A percentile compares a stretch with the other conserved stretches of the same genome.
Conservation (phyloP, 805 yeast genomes). For the Lachancea lanzarotensis region DNA sequence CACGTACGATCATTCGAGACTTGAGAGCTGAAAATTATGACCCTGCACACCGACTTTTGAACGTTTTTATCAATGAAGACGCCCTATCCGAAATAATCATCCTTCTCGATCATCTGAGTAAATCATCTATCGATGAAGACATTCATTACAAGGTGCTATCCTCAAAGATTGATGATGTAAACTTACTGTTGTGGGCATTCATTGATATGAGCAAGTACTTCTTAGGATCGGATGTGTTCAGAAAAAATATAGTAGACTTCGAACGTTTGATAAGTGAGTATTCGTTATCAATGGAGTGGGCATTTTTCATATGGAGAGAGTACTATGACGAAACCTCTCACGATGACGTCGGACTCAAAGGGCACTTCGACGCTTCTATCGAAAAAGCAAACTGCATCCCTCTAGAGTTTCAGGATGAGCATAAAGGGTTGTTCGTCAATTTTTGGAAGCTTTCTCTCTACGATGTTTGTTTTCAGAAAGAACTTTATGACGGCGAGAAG, state of each 20-base stretch:
- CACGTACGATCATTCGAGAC: constrained; percentile 48
- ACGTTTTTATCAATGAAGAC: constrained; percentile 38
- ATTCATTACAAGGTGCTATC: constrained; percentile 67
- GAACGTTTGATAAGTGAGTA: constrained; percentile 37
- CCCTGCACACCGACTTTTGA: constrained; percentile 47
- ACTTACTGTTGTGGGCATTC: constrained; percentile 58
- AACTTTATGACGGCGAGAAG: constrained; percentile 44
- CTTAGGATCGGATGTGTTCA: constrained; percentile 31
- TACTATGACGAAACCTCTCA: constrained; percentile 29
- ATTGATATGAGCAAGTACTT: constrained; percentile 52
- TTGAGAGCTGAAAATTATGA: constrained; percentile 41
- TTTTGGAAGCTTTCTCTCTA: constrained; percentile 74
- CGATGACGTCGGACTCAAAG: constrained; percentile 10
- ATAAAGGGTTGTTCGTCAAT: constrained; percentile 42
- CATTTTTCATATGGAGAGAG: constrained; percentile 71
- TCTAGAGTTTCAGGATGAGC: constrained; percentile 27
- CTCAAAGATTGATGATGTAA: constrained; percentile 64
- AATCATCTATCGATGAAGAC: constrained; percentile 34
- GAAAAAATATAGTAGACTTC: constrained; percentile 36
- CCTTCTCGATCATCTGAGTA: constrained; percentile 45
- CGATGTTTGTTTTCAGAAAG: constrained; percentile 54
- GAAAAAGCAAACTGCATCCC: constrained; percentile 13
- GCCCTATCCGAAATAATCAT: constrained; percentile 59
- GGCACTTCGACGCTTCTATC: constrained; percentile 10
- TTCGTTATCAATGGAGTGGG: constrained; percentile 52